Percentiles rank a stretch among this genome's conserved stretches.
phyloP scores from a whole-genome alignment of 164 flowering plant species.

The Vitis labrusca region DNA sequence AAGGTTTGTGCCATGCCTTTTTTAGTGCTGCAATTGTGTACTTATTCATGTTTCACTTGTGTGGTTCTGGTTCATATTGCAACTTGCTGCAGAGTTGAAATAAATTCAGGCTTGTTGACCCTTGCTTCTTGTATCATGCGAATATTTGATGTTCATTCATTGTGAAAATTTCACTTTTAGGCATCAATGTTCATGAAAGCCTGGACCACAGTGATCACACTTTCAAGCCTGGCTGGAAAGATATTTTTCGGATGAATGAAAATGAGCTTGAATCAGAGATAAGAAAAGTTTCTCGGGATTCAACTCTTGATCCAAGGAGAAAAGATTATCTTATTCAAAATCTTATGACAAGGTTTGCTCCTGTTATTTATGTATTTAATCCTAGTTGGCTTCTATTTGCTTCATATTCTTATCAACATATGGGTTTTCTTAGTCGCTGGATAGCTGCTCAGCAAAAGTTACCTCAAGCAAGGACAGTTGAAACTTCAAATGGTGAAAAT shows the following conservation, averaged over 20 bases:
- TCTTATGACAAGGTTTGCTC: constrained; percentile 85
- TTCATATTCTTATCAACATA: constrained; percentile 10
- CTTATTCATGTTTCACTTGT: neutral
- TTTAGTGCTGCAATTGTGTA: neutral
- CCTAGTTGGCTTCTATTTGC: neutral
- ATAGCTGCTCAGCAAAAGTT: constrained; percentile 92
- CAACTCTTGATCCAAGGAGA: constrained; percentile 89
- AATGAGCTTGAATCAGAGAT: constrained; percentile 94
- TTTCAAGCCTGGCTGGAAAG: constrained; percentile 98
- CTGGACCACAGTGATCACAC: constrained; percentile 59
- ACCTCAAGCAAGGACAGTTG: constrained; percentile 52
- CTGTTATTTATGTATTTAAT: neutral
- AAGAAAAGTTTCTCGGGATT: constrained; percentile 78
- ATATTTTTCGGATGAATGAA: constrained; percentile 90
- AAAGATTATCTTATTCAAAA: constrained; percentile 87
- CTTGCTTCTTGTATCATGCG: neutral
- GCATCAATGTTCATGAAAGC: constrained; percentile 48
- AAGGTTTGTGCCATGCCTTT: constrained; percentile 40
- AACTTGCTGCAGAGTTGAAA: constrained; percentile 1
- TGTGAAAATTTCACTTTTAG: constrained; percentile 24
- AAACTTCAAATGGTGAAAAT: constrained; percentile 47
- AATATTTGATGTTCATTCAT: neutral
- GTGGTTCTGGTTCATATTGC: neutral
- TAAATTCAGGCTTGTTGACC: neutral
- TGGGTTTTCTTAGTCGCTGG: constrained; percentile 67